phyloP scores from a whole-genome alignment of 192 early-diverging fungal species.

The Coemansia sp. region DNA sequence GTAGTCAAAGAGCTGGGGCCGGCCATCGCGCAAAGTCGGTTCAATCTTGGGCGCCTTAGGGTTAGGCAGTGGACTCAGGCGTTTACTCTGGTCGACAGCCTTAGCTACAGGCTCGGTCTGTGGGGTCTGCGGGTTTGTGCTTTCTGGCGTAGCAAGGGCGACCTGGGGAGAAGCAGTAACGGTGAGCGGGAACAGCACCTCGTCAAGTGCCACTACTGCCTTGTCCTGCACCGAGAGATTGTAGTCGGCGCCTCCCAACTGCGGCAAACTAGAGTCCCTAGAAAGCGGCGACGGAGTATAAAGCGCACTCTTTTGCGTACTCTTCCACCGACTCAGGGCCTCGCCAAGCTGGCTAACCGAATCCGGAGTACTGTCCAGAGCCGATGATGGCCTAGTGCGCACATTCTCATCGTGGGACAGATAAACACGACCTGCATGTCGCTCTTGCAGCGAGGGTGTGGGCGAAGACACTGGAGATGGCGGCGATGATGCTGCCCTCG shows the following conservation, averaged over 20 bases:
- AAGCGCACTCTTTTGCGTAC: slow-evolving; percentile 1
- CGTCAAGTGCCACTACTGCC: slow-evolving; percentile 22
- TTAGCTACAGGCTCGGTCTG: slow-evolving; percentile 24
- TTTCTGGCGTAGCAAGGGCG: not conserved
- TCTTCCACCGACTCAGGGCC: slow-evolving; percentile 36
- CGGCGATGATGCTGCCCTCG: slow-evolving; percentile 39
- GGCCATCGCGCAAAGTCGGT: slow-evolving; percentile 35
- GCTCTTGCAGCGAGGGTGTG: slow-evolving; percentile 15
- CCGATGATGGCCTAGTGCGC: slow-evolving; percentile 27
- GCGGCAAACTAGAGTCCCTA: slow-evolving; percentile 6
- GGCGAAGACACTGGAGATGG: slow-evolving; percentile 7
- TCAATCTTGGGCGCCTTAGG: slow-evolving; percentile 49
- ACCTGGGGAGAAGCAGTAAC: slow-evolving; percentile 10
- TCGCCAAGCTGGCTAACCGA: slow-evolving; percentile 43
- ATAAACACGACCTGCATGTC: not conserved
- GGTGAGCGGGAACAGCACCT: slow-evolving; percentile 44
- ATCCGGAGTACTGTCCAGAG: slow-evolving; percentile 35
- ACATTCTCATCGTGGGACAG: slow-evolving; percentile 1
- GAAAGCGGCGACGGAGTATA: slow-evolving; percentile 41
- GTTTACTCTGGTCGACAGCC: slow-evolving; percentile 24
- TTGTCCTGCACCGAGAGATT: slow-evolving; percentile 21
- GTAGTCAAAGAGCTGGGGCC: slow-evolving; percentile 47
- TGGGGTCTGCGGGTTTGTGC: slow-evolving; percentile 19
- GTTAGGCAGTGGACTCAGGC: slow-evolving; percentile 48
- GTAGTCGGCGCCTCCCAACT: slow-evolving; percentile 7